Evolutionary conservation across 306 rosid species (phyloP).

Genomic region (Calophaca sinica): DNA sequence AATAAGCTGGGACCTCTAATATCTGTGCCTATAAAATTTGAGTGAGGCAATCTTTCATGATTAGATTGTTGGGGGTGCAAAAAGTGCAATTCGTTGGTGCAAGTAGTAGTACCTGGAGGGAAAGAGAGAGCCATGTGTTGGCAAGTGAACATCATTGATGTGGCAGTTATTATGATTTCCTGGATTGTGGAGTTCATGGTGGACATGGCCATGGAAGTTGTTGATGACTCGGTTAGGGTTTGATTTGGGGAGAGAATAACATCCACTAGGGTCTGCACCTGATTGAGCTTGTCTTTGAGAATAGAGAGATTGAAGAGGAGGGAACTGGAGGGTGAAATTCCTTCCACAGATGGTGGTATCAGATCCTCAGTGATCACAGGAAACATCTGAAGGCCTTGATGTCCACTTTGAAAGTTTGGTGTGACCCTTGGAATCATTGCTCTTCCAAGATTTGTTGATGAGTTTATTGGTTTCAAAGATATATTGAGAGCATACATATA

Average conservation of each 20-base stretch:
- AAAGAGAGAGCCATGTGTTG: slow-evolving; percentile 62
- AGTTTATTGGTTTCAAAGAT: too few relatives aligned
- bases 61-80: slow-evolving; percentile 9
- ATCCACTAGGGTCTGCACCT: slow-evolving; percentile 61
- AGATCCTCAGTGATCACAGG: slow-evolving; percentile 42
- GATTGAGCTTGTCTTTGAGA: slow-evolving; percentile 72
- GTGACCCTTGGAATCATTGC: slow-evolving; percentile 56
- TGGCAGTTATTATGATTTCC: slow-evolving; percentile 73
- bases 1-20: slow-evolving; percentile 44
- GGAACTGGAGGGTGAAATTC: slow-evolving; percentile 48
- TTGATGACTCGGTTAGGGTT: slow-evolving; percentile 43
- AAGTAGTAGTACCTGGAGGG: slow-evolving; percentile 45
- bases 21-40: slow-evolving; percentile 37
- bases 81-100: slow-evolving; percentile 40
- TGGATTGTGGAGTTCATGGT: slow-evolving; percentile 68
- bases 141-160: slow-evolving; percentile 78
- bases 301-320: slow-evolving; percentile 72
- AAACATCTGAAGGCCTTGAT: slow-evolving; percentile 47
- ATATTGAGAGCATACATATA: too few relatives aligned
- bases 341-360: slow-evolving; percentile 45
- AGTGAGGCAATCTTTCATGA: slow-evolving; percentile 31
- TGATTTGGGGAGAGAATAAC: slow-evolving; percentile 59
- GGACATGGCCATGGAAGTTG: slow-evolving; percentile 55
- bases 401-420: slow-evolving; percentile 33
- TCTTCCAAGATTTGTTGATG: not conserved